A percentile compares a stretch with the other conserved stretches of the same genome.
These are phyloP conservation scores for Coniella lustricola DNA, from an alignment of 2,329 filamentous ascomycete species.

Conservation along the genomic window DNA sequence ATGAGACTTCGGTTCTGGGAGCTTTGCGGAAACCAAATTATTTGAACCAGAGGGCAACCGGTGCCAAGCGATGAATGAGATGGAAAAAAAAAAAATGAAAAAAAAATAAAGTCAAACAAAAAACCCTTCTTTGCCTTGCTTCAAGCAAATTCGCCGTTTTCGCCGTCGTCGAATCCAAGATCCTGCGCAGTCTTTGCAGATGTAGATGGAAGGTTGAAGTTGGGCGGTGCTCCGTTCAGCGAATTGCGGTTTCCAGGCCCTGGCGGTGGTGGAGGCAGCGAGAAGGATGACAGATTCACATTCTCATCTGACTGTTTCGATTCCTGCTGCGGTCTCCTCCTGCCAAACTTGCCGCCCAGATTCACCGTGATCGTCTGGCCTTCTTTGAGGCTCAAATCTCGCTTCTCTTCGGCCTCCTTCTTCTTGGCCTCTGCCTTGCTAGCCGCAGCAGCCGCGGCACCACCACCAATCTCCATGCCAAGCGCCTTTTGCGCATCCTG, in stretches of 20 bases:
- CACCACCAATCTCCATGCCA: constrained; percentile 53
- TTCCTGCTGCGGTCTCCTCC: constrained; percentile 29
- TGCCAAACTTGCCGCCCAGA: constrained; percentile 53
- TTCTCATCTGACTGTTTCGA: constrained; percentile 25
- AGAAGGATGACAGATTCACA: constrained; percentile 50
- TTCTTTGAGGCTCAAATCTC: constrained; percentile 80
- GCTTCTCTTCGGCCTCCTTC: constrained; percentile 47
- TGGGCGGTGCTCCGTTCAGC: constrained; percentile 56
- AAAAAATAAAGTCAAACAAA: too few species aligned
- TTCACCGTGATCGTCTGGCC: constrained; percentile 84
- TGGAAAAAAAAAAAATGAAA: neutral
- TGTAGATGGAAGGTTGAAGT: constrained; percentile 52
- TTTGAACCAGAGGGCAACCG: neutral
- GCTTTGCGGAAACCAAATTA: too few species aligned
- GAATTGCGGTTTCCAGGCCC: constrained; percentile 27
- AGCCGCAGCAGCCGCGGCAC: constrained; percentile 23
- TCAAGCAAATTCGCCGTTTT: constrained; percentile 75
- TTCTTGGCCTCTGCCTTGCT: constrained; percentile 27
- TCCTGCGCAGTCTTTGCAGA: constrained; percentile 55
- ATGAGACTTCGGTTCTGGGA: neutral
- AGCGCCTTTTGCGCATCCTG: constrained; percentile 70
- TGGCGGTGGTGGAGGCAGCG: constrained; percentile 63
- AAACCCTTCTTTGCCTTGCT: neutral
- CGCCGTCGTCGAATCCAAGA: constrained; percentile 77
- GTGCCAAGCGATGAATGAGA: neutral